A percentile compares a stretch with the other conserved stretches of the same genome.
phyloP scores from a whole-genome alignment of 225 moss, liverwort and hornwort genomes.

The Antitrichia curtipendula region DNA sequence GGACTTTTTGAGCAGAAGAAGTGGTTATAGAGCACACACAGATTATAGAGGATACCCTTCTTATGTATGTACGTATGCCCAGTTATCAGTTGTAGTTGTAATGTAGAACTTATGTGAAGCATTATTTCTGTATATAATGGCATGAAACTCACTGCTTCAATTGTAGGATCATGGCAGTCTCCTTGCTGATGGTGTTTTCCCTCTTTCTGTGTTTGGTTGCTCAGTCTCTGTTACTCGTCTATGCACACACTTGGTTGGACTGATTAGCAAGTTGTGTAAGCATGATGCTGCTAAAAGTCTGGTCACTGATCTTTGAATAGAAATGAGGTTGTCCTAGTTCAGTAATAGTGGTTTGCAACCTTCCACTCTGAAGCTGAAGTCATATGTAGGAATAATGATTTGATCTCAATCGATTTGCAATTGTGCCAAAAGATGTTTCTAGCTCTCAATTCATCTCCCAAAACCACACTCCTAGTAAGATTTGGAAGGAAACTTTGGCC shows the following conservation, averaged over 20 bases:
- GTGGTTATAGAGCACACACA: background rate
- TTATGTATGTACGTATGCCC: background rate
- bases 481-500: background rate
- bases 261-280: background rate
- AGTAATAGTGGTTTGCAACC: background rate
- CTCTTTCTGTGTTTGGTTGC: background rate
- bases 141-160: background rate
- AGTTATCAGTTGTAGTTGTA: background rate
- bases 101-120: background rate
- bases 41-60: background rate
- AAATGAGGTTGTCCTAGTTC: background rate
- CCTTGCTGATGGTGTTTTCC: background rate
- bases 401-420: background rate
- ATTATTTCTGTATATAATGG: slow-evolving; percentile 7
- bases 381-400: background rate
- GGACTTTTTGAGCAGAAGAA: background rate
- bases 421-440: too few relatives aligned
- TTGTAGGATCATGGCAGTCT: background rate
- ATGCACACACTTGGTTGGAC: background rate
- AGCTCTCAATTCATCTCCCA: background rate
- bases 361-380: too few relatives aligned
- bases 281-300: background rate
- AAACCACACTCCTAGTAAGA: background rate
- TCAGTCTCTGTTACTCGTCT: background rate
- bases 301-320: background rate